Base-by-base conservation (phyloP, 75 land plant genomes). In the Picea sitchensis region DNA sequence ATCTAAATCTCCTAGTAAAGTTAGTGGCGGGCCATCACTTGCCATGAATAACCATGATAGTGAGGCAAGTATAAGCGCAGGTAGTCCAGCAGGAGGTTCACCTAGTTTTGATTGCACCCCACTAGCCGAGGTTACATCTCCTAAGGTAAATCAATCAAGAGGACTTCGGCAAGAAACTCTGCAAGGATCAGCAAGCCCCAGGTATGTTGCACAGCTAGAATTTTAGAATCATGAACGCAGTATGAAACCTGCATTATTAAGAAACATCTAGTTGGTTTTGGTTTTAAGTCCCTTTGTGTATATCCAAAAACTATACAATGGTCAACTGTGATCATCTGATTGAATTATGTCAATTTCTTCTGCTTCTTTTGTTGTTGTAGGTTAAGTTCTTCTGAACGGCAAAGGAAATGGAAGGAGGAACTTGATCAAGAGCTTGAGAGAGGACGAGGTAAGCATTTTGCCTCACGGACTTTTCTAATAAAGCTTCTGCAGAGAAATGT, bases 391-490 rank as follows among this genome's bases (percentile, higher is more conserved):
- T 82, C 86, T 32, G 94, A 91, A 68, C 89, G 88, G 77, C 92
- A 86, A 68, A 91, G 86, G 78, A 90, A 82, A 76, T 95, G 98
- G 98, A 91, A 93, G 81, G 96, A 95, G 79, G 98, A 95, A 78
- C 92, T 95, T 64, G 90, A 88, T 65, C 83, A 83, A 81, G 98
- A 95, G 79, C 92, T 95, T 59, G 90, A 84, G 36, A 88, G 87
- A 78, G 82, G 86, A 80, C 76, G 98, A 90, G 98, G 95, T 84
- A 82, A 83, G 56, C 56, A 51, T 51, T 51, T 51, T 51, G 56
- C 11, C 56, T 51, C 11, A 2, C 9, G 12, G 56, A 9, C 11
- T 51, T 51, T 9, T 51, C 56, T 51, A 51, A 51, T 51, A 51
- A 51, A 51, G 2, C 11, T 51, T 51, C 11, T 51, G 56, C 56